Conservation (phyloP, 75 land plant species). For the Cupressus sempervirens region DNA sequence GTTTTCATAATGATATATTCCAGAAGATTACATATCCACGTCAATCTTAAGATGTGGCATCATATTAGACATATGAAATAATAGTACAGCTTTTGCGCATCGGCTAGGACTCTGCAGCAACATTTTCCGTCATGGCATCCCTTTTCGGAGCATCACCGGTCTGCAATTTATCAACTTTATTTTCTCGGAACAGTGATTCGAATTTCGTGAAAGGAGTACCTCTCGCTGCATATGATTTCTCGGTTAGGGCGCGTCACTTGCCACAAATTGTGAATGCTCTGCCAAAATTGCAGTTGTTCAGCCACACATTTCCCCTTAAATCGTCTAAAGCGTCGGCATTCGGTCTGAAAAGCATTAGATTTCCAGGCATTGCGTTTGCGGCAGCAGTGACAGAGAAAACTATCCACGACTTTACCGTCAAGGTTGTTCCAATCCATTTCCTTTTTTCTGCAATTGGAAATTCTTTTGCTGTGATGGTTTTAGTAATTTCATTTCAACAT, state of each 20-base stretch:
- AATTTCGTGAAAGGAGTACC: background rate
- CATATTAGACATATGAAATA: background rate
- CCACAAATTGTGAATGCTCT: constrained; percentile 18
- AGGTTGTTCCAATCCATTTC: constrained; percentile 18
- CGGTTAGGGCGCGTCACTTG: background rate
- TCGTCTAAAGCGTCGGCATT: constrained; percentile 19
- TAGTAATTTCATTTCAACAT: background rate
- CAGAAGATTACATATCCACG: background rate
- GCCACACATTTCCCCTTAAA: constrained; percentile 13
- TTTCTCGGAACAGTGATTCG: background rate
- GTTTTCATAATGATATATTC: background rate
- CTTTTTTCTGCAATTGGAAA: background rate
- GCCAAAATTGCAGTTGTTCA: constrained; percentile 20
- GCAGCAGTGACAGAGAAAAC: constrained; percentile 56
- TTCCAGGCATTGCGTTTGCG: constrained; percentile 24
- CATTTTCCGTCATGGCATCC: background rate
- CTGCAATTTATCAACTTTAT: background rate
- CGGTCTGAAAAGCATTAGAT: constrained; percentile 8
- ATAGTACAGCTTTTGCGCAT: background rate
- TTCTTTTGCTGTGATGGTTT: background rate
- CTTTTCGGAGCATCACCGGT: background rate
- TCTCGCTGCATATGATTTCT: background rate
- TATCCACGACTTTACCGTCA: constrained; percentile 55
- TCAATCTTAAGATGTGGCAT: background rate
- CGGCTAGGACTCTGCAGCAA: background rate